Percentiles rank a stretch among this genome's conserved stretches.
These are phyloP conservation scores for Penicillium griseofulvum DNA, from an alignment of 2,329 filamentous ascomycete genomes.

Conservation along the genomic window DNA sequence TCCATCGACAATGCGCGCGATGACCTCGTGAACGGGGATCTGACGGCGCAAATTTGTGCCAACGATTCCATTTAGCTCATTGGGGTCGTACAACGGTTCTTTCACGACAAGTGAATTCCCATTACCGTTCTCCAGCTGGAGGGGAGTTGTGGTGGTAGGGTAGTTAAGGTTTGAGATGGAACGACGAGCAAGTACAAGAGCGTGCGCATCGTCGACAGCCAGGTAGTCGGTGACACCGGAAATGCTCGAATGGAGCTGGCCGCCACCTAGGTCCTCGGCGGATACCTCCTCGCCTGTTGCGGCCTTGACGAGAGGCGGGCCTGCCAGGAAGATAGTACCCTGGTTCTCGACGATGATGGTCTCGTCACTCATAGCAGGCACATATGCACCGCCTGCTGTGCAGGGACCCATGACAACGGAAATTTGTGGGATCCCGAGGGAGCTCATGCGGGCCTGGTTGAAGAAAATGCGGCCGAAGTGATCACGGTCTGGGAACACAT, in stretches of 20 bases:
- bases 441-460: slow-evolving; percentile 93
- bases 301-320: slow-evolving; percentile 90
- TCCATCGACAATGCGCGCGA: slow-evolving; percentile 88
- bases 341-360: slow-evolving; percentile 94
- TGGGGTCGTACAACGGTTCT: slow-evolving; percentile 75
- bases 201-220: slow-evolving; percentile 90
- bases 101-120: slow-evolving; percentile 47
- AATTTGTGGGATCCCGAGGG: slow-evolving; percentile 84
- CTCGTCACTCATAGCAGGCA: slow-evolving; percentile 96
- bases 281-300: slow-evolving; percentile 90
- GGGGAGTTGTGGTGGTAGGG: slow-evolving; percentile 52
- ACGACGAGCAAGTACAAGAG: slow-evolving; percentile 77
- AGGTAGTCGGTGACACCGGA: slow-evolving; percentile 95
- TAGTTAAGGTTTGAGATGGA: slow-evolving; percentile 89
- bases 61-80: slow-evolving; percentile 83
- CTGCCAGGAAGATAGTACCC: slow-evolving; percentile 96
- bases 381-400: slow-evolving; percentile 92
- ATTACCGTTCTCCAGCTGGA: slow-evolving; percentile 23
- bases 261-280: slow-evolving; percentile 87
- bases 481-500: slow-evolving; percentile 91
- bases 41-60: slow-evolving; percentile 85
- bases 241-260: slow-evolving; percentile 82
- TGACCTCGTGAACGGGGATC: slow-evolving; percentile 83
- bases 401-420: slow-evolving; percentile 96
- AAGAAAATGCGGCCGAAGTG: slow-evolving; percentile 98